phyloP scores from a whole-genome alignment of 2,329 filamentous ascomycete species.

The Alternaria triticina region DNA sequence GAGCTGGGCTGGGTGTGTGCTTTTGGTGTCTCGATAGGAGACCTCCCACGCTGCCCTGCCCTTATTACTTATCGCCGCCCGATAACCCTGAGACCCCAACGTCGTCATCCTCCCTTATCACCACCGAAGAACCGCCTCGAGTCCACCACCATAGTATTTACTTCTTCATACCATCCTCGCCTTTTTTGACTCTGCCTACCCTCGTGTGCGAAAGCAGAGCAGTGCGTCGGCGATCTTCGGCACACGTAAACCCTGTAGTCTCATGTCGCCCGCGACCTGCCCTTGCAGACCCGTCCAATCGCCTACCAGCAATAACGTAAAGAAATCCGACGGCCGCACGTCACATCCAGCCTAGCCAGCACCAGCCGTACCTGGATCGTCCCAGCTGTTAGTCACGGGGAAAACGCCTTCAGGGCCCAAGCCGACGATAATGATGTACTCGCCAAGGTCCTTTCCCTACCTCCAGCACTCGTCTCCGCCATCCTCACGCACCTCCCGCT shows the following conservation, averaged over 20 bases:
- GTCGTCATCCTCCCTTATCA: conserved; percentile 5
- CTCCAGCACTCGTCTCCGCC: conserved; percentile 41
- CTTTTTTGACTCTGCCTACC: not conserved
- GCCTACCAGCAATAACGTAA: conserved; percentile 47
- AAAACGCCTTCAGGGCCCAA: conserved; percentile 30
- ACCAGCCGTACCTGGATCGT: conserved; percentile 19
- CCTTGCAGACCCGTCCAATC: conserved; percentile 40
- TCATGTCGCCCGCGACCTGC: conserved; percentile 32
- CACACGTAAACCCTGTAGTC: conserved; percentile 32
- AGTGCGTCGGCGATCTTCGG: conserved; percentile 13
- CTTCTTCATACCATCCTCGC: not conserved
- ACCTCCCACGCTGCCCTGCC: conserved; percentile 28
- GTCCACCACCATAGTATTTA: conserved; percentile 2
- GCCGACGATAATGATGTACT: conserved; percentile 48
- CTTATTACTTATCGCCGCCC: conserved; percentile 23
- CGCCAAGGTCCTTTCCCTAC: conserved; percentile 55
- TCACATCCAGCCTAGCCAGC: conserved; percentile 32
- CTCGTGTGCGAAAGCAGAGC: conserved; percentile 1
- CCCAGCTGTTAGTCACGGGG: conserved; percentile 34
- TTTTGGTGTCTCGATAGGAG: conserved; percentile 2
- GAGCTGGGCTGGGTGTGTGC: conserved; percentile 10
- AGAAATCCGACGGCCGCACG: conserved; percentile 34
- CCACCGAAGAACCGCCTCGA: conserved; percentile 1
- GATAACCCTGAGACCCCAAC: conserved; percentile 20
- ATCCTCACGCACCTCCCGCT: conserved; percentile 33